These are phyloP conservation scores for Earliella scabrosa DNA, from an alignment of 1,284 basidiomycete genomes.

Conservation along the genomic window DNA sequence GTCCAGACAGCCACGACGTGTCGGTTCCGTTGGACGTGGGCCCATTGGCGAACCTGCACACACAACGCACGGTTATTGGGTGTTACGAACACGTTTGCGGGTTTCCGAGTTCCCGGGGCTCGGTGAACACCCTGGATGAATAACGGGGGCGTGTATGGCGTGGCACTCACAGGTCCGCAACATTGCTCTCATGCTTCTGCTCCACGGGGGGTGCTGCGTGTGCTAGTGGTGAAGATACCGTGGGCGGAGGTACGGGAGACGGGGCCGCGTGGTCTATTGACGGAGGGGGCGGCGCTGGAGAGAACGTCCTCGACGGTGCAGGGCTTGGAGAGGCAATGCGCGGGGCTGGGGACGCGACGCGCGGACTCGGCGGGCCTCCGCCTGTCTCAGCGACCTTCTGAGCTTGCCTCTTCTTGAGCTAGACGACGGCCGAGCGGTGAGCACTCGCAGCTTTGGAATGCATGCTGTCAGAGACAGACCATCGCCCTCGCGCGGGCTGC, in stretches of 20 bases:
- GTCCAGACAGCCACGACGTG: constrained; percentile 59
- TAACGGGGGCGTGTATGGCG: too few relatives aligned
- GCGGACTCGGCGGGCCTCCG: constrained; percentile 35
- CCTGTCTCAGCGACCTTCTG: constrained; percentile 52
- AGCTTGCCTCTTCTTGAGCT: constrained; percentile 75
- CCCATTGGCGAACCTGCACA: constrained; percentile 34
- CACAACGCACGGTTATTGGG: too few relatives aligned
- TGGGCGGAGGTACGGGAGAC: constrained; percentile 46
- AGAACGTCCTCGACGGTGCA: constrained; percentile 53
- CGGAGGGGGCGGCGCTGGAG: constrained; percentile 43
- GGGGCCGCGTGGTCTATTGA: constrained; percentile 17
- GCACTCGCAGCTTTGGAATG: constrained; percentile 10
- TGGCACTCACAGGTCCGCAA: constrained; percentile 37
- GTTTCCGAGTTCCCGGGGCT: constrained; percentile 1
- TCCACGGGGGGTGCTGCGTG: constrained; percentile 18
- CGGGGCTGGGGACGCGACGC: constrained; percentile 34
- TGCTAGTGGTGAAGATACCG: constrained; percentile 23
- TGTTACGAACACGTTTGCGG: too few relatives aligned
- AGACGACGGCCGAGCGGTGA: constrained; percentile 20
- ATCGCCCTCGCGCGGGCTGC: constrained; percentile 80
- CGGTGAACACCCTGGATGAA: too few relatives aligned
- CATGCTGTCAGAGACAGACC: constrained; percentile 45
- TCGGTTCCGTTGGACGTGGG: constrained; percentile 33
- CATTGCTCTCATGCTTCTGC: constrained; percentile 24
- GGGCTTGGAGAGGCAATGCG: constrained; percentile 44